A percentile compares a stretch with the other conserved stretches of the same genome.
Conservation (phyloP, 2,329 filamentous ascomycete species). For the Capronia epimyces region DNA sequence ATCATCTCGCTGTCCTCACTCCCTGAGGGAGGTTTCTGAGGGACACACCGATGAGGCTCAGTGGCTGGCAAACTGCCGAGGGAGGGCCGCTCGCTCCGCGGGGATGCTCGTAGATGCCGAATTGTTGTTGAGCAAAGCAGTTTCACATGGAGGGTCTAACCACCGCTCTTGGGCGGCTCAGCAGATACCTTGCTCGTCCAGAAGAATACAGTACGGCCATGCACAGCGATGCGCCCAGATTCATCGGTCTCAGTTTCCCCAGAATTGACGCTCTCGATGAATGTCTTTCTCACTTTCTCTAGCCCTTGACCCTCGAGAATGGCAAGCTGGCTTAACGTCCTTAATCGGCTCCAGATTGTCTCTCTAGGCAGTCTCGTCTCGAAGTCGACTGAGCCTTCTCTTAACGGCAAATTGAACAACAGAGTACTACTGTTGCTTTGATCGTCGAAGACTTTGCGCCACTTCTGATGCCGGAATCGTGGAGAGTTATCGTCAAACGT, state of each 20-base stretch:
- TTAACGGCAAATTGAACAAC: constrained; percentile 58
- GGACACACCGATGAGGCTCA: too few relatives aligned
- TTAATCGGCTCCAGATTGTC: constrained; percentile 58
- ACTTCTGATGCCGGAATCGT: constrained; percentile 61
- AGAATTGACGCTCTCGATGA: constrained; percentile 51
- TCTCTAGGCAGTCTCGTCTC: constrained; percentile 55
- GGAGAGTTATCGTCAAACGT: constrained; percentile 54
- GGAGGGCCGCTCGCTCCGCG: too few relatives aligned
- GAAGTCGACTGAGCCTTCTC: constrained; percentile 53
- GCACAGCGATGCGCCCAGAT: constrained; percentile 57
- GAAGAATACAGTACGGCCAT: constrained; percentile 58
- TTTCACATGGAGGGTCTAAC: too few relatives aligned
- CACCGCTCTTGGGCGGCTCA: constrained; percentile 22
- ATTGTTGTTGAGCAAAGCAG: too few relatives aligned
- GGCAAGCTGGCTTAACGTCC: constrained; percentile 64
- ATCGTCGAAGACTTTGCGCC: constrained; percentile 60
- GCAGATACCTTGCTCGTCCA: constrained; percentile 48
- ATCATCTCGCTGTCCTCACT: too few relatives aligned
- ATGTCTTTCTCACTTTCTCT: constrained; percentile 46
- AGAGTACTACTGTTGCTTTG: constrained; percentile 51
- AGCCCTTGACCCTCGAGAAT: constrained; percentile 50
- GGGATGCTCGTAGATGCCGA: too few relatives aligned
- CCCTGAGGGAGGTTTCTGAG: too few relatives aligned
- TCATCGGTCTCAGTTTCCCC: constrained; percentile 55
- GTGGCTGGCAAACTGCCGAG: too few relatives aligned